These are phyloP conservation scores for Chenopodium album DNA, from an alignment of 148 eudicot species.

Conservation along the genomic window DNA sequence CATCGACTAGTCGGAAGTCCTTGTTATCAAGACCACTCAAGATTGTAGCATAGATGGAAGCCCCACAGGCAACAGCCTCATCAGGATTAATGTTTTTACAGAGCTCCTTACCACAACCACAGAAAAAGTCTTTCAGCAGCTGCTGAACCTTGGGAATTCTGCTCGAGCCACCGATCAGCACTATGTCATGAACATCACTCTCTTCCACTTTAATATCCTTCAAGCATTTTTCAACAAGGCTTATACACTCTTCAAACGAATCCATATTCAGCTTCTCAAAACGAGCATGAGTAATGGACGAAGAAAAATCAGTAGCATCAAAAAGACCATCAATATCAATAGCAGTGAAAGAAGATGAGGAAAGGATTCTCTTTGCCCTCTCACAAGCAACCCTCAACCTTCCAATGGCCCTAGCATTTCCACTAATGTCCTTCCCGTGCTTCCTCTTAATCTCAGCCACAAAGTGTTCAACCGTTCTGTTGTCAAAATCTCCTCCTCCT, in stretches of 20 bases:
- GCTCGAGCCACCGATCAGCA: conserved; percentile 12
- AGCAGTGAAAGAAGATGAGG: not conserved
- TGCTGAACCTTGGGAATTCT: conserved; percentile 9
- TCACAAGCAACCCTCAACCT: conserved; percentile 7
- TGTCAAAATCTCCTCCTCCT: conserved; percentile 17
- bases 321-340: conserved; percentile 1
- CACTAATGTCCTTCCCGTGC: not conserved
- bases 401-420: not conserved
- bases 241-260: not conserved
- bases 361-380: conserved; percentile 17
- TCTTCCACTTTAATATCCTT: conserved; percentile 3
- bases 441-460: conserved; percentile 4
- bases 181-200: conserved; percentile 7
- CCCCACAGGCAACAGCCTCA: conserved; percentile 15
- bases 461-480: not conserved
- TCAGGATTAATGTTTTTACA: conserved; percentile 10
- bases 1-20: conserved; percentile 5
- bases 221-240: conserved; percentile 1
- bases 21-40: not conserved
- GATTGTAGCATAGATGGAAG: not conserved
- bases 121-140: not conserved
- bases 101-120: not conserved
- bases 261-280: conserved; percentile 13
- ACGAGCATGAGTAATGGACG: not conserved
- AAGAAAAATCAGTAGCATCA: conserved; percentile 11